Conservation (phyloP, 164 flowering plant genomes). For the Buxus sempervirens region DNA sequence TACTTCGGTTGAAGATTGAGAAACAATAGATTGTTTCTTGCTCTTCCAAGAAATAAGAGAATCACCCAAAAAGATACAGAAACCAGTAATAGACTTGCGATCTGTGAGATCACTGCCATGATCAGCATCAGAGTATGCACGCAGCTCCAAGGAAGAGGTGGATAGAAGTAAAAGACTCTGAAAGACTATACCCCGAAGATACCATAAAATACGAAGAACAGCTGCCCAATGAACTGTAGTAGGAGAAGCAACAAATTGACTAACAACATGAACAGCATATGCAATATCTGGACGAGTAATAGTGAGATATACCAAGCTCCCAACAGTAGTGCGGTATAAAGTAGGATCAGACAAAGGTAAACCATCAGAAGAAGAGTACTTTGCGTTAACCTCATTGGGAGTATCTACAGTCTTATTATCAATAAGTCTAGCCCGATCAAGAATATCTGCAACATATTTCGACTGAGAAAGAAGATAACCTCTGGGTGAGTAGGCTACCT, state of each 20-base stretch:
- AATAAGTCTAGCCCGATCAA: background rate
- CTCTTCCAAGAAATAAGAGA: background rate
- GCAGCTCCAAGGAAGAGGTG: background rate
- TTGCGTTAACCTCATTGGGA: background rate
- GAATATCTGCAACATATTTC: conserved; percentile 3
- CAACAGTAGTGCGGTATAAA: background rate
- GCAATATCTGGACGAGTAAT: background rate
- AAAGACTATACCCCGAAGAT: background rate
- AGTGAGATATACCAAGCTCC: conserved; percentile 1
- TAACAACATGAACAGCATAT: conserved; percentile 1
- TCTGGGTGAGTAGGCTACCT: background rate
- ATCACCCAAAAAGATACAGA: background rate
- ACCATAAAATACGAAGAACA: background rate
- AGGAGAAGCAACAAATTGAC: conserved; percentile 1
- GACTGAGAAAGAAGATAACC: background rate
- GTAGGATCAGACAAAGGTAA: background rate
- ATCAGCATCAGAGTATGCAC: background rate
- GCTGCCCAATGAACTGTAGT: background rate
- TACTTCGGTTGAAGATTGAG: background rate
- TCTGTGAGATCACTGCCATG: background rate
- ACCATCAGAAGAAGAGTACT: background rate
- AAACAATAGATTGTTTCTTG: background rate
- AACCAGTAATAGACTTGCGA: background rate
- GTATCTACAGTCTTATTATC: background rate
- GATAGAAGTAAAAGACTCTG: background rate